Base-by-base conservation (phyloP, 805 yeast species). In the Teunomyces panamensis region DNA sequence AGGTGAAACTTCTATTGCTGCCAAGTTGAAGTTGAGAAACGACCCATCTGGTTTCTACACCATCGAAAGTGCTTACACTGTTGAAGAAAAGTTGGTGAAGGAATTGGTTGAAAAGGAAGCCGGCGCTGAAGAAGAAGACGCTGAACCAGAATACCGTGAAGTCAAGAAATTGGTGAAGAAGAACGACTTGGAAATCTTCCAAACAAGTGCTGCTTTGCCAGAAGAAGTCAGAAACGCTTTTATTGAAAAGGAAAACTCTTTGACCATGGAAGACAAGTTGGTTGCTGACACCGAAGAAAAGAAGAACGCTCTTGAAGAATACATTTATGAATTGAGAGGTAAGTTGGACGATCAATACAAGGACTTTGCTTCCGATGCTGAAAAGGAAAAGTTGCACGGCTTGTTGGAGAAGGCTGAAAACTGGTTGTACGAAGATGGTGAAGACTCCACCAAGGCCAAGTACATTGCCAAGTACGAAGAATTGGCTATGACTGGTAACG, bases 271-370 rank as follows among this genome's bases (percentile, higher is more conserved):
- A 65, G 99, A 94, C 74, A 94, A 91, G 78, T 84, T 92, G 61
- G 97, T 94, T 56, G 95, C 95, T 57, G 98, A 94, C 77, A 94
- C 98, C 57, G 98, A 94, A 79, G 97, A 94, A 77, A 89, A 90
- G 74, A 94, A 94, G 86, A 94, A 94, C 71, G 94, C 96, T 56
- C 80, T 94, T 53, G 99, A 94, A 80, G 99, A 94, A 80, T 94
- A 94, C 80, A 94, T 94, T 64, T 94, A 94, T 76, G 96, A 89
- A 63, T 83, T 92, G 73, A 87, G 99, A 77, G 96, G 96, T 69
- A 94, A 94, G 78, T 79, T 94, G 64, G 98, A 91, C 51, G 99
- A 90, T 48, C 84, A 84, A 61, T 92, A 92, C 69, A 80, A 87
- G 57, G 84, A 78, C 60, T 94, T 91, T 67, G 97, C 97, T 49